These are phyloP conservation scores for Rhexocercosporidium sp. DNA, from an alignment of 2,329 filamentous ascomycete genomes.

Conservation along the genomic window DNA sequence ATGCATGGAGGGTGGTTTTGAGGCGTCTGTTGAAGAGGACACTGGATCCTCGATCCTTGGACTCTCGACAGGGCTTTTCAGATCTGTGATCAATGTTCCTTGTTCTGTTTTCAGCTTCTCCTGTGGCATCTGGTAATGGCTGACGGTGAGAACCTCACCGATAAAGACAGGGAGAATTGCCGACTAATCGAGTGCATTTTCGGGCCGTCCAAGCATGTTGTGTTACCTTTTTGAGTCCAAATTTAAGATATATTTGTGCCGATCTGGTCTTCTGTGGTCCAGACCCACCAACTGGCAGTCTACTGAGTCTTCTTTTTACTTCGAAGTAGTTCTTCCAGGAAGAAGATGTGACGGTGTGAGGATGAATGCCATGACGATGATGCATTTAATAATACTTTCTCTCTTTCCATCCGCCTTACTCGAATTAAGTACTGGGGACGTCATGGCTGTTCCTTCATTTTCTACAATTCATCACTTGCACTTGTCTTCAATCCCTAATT, in stretches of 20 bases:
- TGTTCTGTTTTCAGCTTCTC: not conserved
- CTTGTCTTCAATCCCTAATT: too few relatives aligned
- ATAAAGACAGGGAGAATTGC: not conserved
- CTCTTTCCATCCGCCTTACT: too few relatives aligned
- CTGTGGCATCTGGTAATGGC: not conserved
- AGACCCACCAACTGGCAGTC: not conserved
- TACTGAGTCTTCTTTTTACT: not conserved
- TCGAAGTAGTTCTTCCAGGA: not conserved
- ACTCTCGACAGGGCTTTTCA: not conserved
- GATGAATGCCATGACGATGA: too few relatives aligned
- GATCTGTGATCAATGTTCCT: not conserved
- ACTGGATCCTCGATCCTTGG: not conserved
- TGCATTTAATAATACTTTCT: too few relatives aligned
- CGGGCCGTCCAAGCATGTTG: not conserved
- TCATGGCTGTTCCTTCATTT: too few relatives aligned
- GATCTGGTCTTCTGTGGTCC: constrained; percentile 8
- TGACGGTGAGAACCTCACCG: constrained; percentile 8
- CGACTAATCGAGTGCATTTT: not conserved
- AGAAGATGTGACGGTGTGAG: too few relatives aligned
- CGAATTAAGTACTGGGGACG: too few relatives aligned
- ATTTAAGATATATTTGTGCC: not conserved
- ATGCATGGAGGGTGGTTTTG: not conserved
- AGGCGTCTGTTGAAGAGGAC: not conserved
- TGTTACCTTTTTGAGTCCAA: not conserved
- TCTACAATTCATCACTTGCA: too few relatives aligned